A percentile compares a stretch with the other conserved stretches of the same genome.
These are phyloP conservation scores for Kodamaea restingae DNA, from an alignment of 805 yeast genomes.

Conservation along the genomic window DNA sequence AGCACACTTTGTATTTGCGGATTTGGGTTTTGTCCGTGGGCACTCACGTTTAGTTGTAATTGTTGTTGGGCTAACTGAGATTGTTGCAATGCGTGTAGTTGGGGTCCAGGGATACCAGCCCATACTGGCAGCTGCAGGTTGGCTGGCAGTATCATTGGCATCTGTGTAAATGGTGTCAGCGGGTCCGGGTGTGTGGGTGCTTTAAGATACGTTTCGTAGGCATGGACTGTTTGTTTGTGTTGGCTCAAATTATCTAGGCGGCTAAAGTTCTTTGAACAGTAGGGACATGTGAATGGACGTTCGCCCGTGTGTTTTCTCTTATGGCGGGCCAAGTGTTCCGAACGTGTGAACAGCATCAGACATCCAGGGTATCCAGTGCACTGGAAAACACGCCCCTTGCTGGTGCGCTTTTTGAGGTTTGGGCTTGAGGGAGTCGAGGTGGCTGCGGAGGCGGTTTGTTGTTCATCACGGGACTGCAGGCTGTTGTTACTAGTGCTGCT, in stretches of 20 bases:
- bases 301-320: conserved; percentile 93
- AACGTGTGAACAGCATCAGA: conserved; percentile 81
- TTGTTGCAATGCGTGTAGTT: too few relatives aligned
- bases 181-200: conserved; percentile 8
- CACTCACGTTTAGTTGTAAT: background rate
- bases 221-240: conserved; percentile 74
- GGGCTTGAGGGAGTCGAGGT: background rate
- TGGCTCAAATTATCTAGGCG: conserved; percentile 86
- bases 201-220: conserved; percentile 31
- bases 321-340: conserved; percentile 90
- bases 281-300: conserved; percentile 84
- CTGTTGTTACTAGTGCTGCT: too few relatives aligned
- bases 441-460: too few relatives aligned
- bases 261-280: conserved; percentile 73
- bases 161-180: conserved; percentile 10
- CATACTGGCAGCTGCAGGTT: conserved; percentile 22
- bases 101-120: too few relatives aligned
- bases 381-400: conserved; percentile 67
- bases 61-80: background rate
- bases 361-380: conserved; percentile 87
- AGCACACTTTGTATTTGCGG: too few relatives aligned
- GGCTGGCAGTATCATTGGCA: conserved; percentile 23
- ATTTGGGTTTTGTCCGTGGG: too few relatives aligned
- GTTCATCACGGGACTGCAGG: too few relatives aligned
- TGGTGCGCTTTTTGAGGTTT: conserved; percentile 26